Evolutionary conservation across 2,329 filamentous ascomycete genomes (phyloP).

Genomic region (Sporothrix variecibatus): DNA sequence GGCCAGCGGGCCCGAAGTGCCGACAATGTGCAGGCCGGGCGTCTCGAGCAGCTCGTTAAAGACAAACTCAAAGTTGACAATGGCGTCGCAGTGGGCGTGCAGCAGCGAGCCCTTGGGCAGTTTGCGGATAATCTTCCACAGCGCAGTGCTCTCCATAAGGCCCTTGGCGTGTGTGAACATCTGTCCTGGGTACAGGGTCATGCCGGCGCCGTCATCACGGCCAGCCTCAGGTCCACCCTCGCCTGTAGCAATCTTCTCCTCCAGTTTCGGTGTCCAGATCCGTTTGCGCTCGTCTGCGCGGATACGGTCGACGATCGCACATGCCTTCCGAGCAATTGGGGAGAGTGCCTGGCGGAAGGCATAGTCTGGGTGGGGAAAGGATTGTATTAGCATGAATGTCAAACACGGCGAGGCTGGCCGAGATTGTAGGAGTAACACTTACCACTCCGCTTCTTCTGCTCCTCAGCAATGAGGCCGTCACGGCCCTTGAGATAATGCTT

Average conservation of each 20-base stretch:
- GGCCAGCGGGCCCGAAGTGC: slow-evolving; percentile 58
- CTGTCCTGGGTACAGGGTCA: slow-evolving; percentile 75
- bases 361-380: slow-evolving; percentile 51
- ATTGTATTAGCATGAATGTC: not conserved
- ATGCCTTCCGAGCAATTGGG: slow-evolving; percentile 75
- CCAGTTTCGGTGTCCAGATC: slow-evolving; percentile 74
- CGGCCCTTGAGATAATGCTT: slow-evolving; percentile 79
- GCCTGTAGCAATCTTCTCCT: slow-evolving; percentile 67
- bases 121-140: slow-evolving; percentile 80
- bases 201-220: slow-evolving; percentile 19
- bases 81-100: slow-evolving; percentile 88
- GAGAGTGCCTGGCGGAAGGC: slow-evolving; percentile 74
- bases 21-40: slow-evolving; percentile 71
- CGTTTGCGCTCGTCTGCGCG: slow-evolving; percentile 73
- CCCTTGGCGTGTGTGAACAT: slow-evolving; percentile 87
- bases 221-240: slow-evolving; percentile 49
- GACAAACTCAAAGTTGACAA: slow-evolving; percentile 84
- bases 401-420: not conserved
- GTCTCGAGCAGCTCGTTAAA: slow-evolving; percentile 70
- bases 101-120: slow-evolving; percentile 89
- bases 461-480: slow-evolving; percentile 73
- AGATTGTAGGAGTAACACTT: slow-evolving; percentile 37
- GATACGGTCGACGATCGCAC: slow-evolving; percentile 77
- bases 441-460: slow-evolving; percentile 82
- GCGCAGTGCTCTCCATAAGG: slow-evolving; percentile 79